Base-by-base conservation (phyloP, 2,329 filamentous ascomycete species). In the Stagonosporopsis cucurbitacearum region DNA sequence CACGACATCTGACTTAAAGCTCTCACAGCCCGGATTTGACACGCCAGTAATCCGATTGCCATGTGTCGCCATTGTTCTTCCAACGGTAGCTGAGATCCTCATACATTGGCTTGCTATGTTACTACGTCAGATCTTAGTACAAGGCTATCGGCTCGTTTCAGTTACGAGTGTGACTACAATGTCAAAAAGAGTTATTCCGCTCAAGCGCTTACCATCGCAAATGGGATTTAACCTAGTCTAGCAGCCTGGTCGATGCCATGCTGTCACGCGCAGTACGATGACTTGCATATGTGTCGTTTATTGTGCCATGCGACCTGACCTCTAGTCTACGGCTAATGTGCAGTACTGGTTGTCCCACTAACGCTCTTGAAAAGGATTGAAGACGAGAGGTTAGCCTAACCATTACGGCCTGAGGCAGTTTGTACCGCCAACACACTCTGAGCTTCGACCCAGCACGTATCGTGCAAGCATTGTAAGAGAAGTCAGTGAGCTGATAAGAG, bases 271-370 rank as follows among this genome's bases (percentile, higher is more conserved):
- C 40, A 40, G 26, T 17, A 30, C 17, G 26, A 55, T 50, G 46
- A 50, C 52, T 46, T 55, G 52, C 52, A 54, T 49, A 40, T 15
- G 23, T 30, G 35, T 42, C 22, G 33, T 41, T 9, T 41, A 15
- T 41, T 45, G 30, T 22, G 13, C 28, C 45, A 22, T 36, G 30
- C 11, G n/a, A 12, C 36, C 35, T 7, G 12, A 15, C 12, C 3
- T 32, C 13, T 32, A 15, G 30, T 32, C 30, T 15, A 32, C 13
- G 30, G 12, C 13, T 32, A 13, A 15, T 6, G 13, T 32, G 13
- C 12, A 15, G 30, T 32, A 4, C 30, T 32, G 30, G 30, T 32
- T 11, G 28, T 26, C 28, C 8, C 28, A 30, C 3, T 7, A 15
- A 3, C 30, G 4, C n/a, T 15, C 30, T 4, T 15, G 30, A 32